Base-by-base conservation (phyloP, 352 stramenopile genomes). In the Phytophthora tubulina region DNA sequence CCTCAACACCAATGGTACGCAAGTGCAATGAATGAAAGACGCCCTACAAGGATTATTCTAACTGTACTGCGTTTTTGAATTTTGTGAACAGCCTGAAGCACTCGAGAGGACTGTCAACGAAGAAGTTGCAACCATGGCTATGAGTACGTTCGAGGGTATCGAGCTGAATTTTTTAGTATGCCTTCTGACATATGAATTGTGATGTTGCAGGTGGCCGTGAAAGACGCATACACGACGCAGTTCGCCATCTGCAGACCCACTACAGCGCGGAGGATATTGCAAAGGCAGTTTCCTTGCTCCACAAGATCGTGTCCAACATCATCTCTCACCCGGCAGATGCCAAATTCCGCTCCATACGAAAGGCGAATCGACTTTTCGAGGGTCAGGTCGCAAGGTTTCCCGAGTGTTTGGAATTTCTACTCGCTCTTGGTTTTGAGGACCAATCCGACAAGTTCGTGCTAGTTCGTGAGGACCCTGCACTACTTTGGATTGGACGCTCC, bases 271-370 rank as follows among this genome's bases (percentile, higher is more conserved):
- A 88, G 3, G n/a, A 41, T 15, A 80, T 84, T 3, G n/a, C 50
- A 3, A 82, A 75, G 14, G 76, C 86, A 3, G 72, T 72, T 0
- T 79, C 76, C 3, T 39, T 91, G 21, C 74, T 95, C 14, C 63
- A 91, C 63, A 88, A 88, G 55, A 89, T 95, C 65, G 73, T 95
- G 10, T 83, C 80, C 38, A 95, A 95, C 72, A 85, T 95, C 55
- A 72, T 91, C n/a, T 35, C 72, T n/a, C 66, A 92, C 42, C 81
- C 86, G 1, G 17, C 35, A 2, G 77, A 94, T 27, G 66, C 62
- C 36, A 93, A 92, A 59, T 94, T 86, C 60, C 81, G 80, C 33
- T 84, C 79, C 14, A 86, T 95, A 32, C 84, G 85, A 38, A 93
- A 93, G 45, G 54, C 73, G 11, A 95, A 93, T 63, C 78, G 75